A percentile compares a stretch with the other conserved stretches of the same genome.
Conservation (phyloP, 257 asterid genomes). For the Rubia yunnanensis region DNA sequence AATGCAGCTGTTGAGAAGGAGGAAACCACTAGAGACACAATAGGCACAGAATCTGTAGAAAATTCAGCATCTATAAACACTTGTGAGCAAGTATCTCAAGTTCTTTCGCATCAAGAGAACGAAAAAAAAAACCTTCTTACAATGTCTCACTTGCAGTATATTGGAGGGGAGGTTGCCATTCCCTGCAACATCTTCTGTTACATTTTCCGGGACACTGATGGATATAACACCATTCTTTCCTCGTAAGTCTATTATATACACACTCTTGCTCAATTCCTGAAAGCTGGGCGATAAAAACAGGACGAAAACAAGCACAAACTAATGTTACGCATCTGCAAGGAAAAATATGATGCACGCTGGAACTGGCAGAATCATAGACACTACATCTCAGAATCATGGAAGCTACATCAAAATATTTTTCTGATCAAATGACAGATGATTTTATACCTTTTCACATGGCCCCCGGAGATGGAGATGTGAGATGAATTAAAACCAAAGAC, state of each 20-base stretch:
- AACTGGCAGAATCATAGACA: too few relatives aligned
- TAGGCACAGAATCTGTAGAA: slow-evolving; percentile 65
- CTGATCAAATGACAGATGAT: slow-evolving; percentile 6
- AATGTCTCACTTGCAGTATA: slow-evolving; percentile 67
- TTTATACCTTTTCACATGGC: slow-evolving; percentile 55
- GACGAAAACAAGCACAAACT: not conserved
- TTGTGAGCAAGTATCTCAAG: not conserved
- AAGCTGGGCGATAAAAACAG: slow-evolving; percentile 43
- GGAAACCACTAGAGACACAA: slow-evolving; percentile 52
- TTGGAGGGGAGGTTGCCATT: slow-evolving; percentile 65
- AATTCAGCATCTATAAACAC: not conserved
- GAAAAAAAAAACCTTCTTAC: slow-evolving; percentile 32
- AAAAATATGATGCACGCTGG: too few relatives aligned
- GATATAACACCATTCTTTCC: slow-evolving; percentile 43
- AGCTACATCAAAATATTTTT: not conserved
- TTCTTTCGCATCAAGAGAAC: not conserved
- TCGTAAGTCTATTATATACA: slow-evolving; percentile 36
- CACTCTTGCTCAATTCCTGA: slow-evolving; percentile 46
- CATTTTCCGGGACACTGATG: slow-evolving; percentile 63
- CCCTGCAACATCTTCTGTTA: slow-evolving; percentile 82
- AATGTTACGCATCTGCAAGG: not conserved
- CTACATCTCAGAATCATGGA: too few relatives aligned
- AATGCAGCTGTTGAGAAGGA: slow-evolving; percentile 58
- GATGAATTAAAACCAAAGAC: slow-evolving; percentile 77
- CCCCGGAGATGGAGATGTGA: slow-evolving; percentile 55